Conservation (phyloP, 148 eudicot species). For the Persicaria tinctoria region DNA sequence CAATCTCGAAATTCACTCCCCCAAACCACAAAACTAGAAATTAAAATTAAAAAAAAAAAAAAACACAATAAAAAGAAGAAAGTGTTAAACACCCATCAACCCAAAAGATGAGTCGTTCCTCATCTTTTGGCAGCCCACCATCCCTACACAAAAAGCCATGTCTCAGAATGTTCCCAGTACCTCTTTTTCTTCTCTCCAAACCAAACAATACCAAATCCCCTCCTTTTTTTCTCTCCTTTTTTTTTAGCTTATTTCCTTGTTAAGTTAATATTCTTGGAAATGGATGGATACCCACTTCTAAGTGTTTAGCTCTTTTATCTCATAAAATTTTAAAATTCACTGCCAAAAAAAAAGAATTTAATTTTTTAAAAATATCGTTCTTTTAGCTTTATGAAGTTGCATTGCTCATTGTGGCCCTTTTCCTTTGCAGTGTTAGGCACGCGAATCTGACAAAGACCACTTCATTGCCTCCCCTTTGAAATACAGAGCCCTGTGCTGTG, state of each 20-base stretch:
- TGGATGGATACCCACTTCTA: neutral
- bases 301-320: neutral
- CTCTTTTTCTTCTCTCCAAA: neutral
- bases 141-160: neutral
- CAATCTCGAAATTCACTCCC: constrained; percentile 11
- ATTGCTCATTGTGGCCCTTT: neutral
- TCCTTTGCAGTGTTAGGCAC: neutral
- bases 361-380: too few species aligned
- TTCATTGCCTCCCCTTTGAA: neutral
- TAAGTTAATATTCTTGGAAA: constrained; percentile 8
- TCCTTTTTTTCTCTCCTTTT: neutral
- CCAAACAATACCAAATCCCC: neutral
- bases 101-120: neutral
- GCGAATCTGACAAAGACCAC: neutral
- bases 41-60: neutral
- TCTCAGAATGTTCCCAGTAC: neutral
- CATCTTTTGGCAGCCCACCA: neutral
- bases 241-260: neutral
- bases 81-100: neutral
- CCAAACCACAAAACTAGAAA: neutral
- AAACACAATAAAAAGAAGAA: neutral
- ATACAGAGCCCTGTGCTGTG: too few species aligned
- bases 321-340: too few species aligned
- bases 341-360: too few species aligned
- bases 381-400: too few species aligned